Base-by-base conservation (phyloP, 441 rosid species). In the Gossypium lobatum region DNA sequence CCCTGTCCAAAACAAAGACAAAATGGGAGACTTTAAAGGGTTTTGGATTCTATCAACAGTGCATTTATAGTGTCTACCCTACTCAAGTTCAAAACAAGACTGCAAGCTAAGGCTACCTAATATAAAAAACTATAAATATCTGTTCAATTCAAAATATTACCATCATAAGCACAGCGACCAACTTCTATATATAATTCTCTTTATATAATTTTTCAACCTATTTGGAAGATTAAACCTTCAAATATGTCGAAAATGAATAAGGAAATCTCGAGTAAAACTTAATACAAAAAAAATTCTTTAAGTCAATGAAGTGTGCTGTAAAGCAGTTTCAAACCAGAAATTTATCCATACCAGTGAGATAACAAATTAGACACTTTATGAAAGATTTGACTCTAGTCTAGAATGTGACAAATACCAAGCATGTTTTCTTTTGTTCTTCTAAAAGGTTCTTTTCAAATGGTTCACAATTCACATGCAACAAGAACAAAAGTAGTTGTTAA, bases 401-500 rank as follows among this genome's bases (percentile, higher is more conserved):
- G 18, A 10, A 16, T 37, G 52, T 11, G 23, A 64, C n/a, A 58
- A 58, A 58, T 58, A 65, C 18, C 5, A 4, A 6, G 23, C 21
- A 18, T 13, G 63, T 17, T 5, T 34, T 42, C 11, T 39, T 65
- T 11, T 58, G 11, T 57, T 11, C 31, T 28, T 70, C 25, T 26
- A 59, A 66, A 16, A 23, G 23, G 28, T 28, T 39, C 7, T 17
- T 21, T 8, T 48, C 39, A 20, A 23, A 52, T 5, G 63, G 73
- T 70, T 26, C 61, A 53, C 62, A 50, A 46, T 57, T 71, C 76
- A 54, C 71, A 45, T 68, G 60, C 34, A 64, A 65, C 50, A 14
- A 23, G 48, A 67, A 4, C 28, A 53, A 13, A 58, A 48, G 28
- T 39, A 37, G 58, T 11, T 16, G 25, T 6, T 23, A 23, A 23